Conservation (phyloP, 768 basidiomycete genomes). For the Russula griseocarnosa region DNA sequence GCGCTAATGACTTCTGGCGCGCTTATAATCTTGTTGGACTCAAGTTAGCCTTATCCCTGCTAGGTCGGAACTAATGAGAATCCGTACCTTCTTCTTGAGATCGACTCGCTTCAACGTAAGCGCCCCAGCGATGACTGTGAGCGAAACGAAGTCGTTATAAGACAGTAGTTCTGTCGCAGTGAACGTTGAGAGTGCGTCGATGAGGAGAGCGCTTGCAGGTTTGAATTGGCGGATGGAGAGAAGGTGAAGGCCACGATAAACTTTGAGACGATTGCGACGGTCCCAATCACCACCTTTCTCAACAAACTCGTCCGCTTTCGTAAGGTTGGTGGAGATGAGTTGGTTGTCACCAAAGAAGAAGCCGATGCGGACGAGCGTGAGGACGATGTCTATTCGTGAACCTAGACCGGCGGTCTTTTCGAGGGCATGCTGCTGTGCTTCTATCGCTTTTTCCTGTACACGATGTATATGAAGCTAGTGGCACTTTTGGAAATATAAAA, state of each 20-base stretch:
- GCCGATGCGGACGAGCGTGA: constrained; percentile 84
- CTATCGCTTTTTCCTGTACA: constrained; percentile 69
- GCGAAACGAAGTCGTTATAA: constrained; percentile 86
- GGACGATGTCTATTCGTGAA: constrained; percentile 86
- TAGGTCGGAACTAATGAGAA: background rate
- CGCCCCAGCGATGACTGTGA: constrained; percentile 77
- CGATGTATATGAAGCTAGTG: background rate
- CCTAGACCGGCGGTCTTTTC: constrained; percentile 92
- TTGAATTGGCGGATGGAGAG: constrained; percentile 91
- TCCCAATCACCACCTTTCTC: constrained; percentile 99
- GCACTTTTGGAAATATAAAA: background rate
- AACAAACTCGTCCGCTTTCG: constrained; percentile 82
- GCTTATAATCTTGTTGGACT: constrained; percentile 57
- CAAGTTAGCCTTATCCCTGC: background rate
- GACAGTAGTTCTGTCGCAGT: constrained; percentile 85
- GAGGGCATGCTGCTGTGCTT: constrained; percentile 77
- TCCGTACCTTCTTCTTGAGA: constrained; percentile 81
- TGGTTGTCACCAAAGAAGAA: constrained; percentile 83
- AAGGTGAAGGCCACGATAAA: constrained; percentile 84
- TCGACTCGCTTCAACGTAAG: constrained; percentile 77
- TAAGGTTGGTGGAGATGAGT: constrained; percentile 65
- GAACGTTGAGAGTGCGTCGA: constrained; percentile 91
- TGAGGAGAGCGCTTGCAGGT: constrained; percentile 74
- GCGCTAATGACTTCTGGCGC: constrained; percentile 87
- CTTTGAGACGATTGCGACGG: constrained; percentile 91